Evolutionary conservation across 2,329 filamentous ascomycete species (phyloP), one percentile per base, ranked within the genome.

Genomic region (Pseudocercospora ulei): DNA sequence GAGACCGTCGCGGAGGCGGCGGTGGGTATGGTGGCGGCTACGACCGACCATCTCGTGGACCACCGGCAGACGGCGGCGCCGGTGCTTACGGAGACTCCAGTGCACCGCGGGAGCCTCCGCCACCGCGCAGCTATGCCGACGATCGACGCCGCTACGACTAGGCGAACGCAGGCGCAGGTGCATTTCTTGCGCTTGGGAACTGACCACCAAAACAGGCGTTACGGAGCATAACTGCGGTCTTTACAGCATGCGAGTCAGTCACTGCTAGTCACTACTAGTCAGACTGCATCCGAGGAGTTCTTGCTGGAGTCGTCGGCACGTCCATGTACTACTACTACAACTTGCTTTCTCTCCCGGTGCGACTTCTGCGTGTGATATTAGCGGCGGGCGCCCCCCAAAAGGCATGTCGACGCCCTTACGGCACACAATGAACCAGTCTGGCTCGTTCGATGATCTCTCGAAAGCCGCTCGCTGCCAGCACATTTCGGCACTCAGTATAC

Each of bases 301-400:
- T 45, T 46, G 44, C 49, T 45, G 44, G 46, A 50, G 39, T 51
- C 30, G 30, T 46, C 44, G 48, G 43, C 49, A 47, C 26, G 39
- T 45, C 39, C 37, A 41, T 48, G 46, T 51, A 52, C 46, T 56
- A 54, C 44, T 52, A 56, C 49, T 52, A 54, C 50, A 50, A 43
- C 47, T 52, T 50, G 45, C 50, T 35, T 48, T 46, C 49, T 34
- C 20, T 19, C 50, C 52, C 47, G 55, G 54, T 57, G 52, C 54
- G 53, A 55, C 54, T 56, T 53, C 51, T 46, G 47, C 45, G 52
- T 57, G 54, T 58, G 45, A 56, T 55, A 56, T 51, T 58, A 56
- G 49, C 52, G 48, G 49, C 30, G 30, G 30, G 30, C 47, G 27
- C 43, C 47, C 42, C 31, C 43, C 34, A 39, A 44, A 29, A 31